phyloP scores from a whole-genome alignment of 345 rosid species.

The Sonneratia alba region DNA sequence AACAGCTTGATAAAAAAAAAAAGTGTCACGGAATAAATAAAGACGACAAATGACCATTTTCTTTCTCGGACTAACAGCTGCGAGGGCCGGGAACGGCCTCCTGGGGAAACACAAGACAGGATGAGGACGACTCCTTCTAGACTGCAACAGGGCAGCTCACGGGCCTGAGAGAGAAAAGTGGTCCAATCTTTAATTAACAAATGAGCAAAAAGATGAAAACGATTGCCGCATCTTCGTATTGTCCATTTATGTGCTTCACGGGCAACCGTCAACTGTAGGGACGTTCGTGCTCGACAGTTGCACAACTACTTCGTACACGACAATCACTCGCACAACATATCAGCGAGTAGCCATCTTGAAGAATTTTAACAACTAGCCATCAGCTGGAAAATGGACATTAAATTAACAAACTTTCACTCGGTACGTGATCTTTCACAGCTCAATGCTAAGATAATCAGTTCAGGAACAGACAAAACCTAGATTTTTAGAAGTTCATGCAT shows the following conservation, averaged over 20 bases:
- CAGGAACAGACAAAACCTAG: neutral
- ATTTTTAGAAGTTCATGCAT: neutral
- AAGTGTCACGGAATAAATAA: neutral
- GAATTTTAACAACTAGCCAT: neutral
- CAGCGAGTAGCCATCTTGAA: neutral
- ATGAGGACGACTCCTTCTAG: neutral
- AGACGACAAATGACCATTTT: neutral
- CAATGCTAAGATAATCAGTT: neutral
- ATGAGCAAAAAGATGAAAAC: neutral
- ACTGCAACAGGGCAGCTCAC: neutral
- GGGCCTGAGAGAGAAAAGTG: neutral
- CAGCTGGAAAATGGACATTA: neutral
- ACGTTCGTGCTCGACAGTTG: neutral
- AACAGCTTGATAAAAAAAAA: too few relatives aligned
- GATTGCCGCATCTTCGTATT: neutral
- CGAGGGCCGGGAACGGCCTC: neutral
- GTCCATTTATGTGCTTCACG: constrained; percentile 1
- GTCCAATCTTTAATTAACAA: neutral
- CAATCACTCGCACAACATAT: neutral
- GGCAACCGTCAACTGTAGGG: neutral
- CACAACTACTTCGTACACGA: neutral
- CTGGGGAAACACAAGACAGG: neutral
- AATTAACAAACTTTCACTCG: neutral
- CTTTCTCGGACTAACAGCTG: neutral
- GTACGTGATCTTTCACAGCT: neutral